Conservation (phyloP, 2,329 filamentous ascomycete species). For the Calonectria multiphialidica region DNA sequence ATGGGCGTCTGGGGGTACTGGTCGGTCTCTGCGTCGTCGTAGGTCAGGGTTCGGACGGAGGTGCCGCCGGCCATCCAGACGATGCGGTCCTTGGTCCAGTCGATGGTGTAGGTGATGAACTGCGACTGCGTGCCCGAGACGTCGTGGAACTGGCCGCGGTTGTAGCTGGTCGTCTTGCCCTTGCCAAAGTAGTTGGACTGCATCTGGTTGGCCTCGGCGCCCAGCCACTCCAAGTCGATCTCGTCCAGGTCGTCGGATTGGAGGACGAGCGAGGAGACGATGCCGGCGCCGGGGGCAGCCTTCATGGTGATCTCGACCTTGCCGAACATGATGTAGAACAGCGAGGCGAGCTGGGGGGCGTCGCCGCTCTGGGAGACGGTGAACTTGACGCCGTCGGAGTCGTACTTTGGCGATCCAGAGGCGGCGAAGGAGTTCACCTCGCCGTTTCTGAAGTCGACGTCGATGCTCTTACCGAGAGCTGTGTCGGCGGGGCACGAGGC, state of each 20-base stretch:
- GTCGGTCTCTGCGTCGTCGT: slow-evolving; percentile 73
- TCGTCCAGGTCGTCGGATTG: slow-evolving; percentile 94
- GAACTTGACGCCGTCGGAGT: slow-evolving; percentile 82
- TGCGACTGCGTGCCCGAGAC: slow-evolving; percentile 75
- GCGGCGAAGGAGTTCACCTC: slow-evolving; percentile 82
- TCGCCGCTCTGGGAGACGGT: slow-evolving; percentile 84
- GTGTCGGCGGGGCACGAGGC: slow-evolving; percentile 79
- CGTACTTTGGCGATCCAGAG: slow-evolving; percentile 79
- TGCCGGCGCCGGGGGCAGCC: slow-evolving; percentile 87
- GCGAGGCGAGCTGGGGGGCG: slow-evolving; percentile 85
- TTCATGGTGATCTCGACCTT: slow-evolving; percentile 88
- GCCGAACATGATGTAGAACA: slow-evolving; percentile 99
- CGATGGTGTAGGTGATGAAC: slow-evolving; percentile 89
- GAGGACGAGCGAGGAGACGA: slow-evolving; percentile 92
- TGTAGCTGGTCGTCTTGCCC: slow-evolving; percentile 85
- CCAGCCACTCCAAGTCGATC: slow-evolving; percentile 98
- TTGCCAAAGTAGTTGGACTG: slow-evolving; percentile 99
- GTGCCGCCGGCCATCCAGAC: slow-evolving; percentile 87
- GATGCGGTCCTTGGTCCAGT: slow-evolving; percentile 90
- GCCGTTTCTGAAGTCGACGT: slow-evolving; percentile 86
- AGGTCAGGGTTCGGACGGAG: slow-evolving; percentile 81
- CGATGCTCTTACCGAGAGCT: slow-evolving; percentile 85
- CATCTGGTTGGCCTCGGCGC: slow-evolving; percentile 80
- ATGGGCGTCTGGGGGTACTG: slow-evolving; percentile 97
- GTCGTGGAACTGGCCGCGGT: slow-evolving; percentile 85